Evolutionary conservation across 1,284 basidiomycete species (phyloP), one percentile per base, ranked within the genome.

Genomic region (Termitomyces sp.): DNA sequence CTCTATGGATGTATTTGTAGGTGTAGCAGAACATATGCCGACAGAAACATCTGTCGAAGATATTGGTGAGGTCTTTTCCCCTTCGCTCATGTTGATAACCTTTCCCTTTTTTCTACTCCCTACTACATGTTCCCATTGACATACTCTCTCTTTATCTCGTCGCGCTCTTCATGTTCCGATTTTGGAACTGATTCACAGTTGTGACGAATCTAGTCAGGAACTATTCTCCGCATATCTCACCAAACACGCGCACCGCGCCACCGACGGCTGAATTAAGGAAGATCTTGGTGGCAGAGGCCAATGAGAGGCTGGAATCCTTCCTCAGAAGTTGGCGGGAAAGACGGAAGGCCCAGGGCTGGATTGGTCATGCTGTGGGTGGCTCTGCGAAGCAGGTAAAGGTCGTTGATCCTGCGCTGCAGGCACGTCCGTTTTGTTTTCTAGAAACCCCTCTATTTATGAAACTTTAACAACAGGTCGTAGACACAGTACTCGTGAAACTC

Each of bases 191-290:
- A 85, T 79, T 54, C 34, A 64, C 75, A 93, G 90, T 93, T 81
- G 79, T 81, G 71, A 79, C 76, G 66, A 92, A 92, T 81, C 74
- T 93, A 90, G 90, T 92, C 78, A 81, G 80, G 77, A 93, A 93
- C 68, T 93, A 93, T 69, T 90, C 90, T 47, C 91, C 90, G 19
- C 86, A 92, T 70, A 77, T 94, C 61, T 71, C 82, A 43, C 88
- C 90, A 15, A 79, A 85, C 61, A 88, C 87, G 10, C 79, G 79
- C 30, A 74, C 78, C 26, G 86, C 90, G 5, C 79, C 83, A 13
- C 76, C 85, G 2, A 83, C 89, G 1, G 77, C 82, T 15, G 86
- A 88, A 64, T 74, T 93, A 49, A 75, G 79, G 46, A 77, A 76
- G 52, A 77, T 83, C 53, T 70, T 92, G 30, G 72, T 73, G 44